A percentile compares a stretch with the other conserved stretches of the same genome.
Conservation (phyloP, 495 filamentous ascomycete genomes). For the Penicillium tannophilum region DNA sequence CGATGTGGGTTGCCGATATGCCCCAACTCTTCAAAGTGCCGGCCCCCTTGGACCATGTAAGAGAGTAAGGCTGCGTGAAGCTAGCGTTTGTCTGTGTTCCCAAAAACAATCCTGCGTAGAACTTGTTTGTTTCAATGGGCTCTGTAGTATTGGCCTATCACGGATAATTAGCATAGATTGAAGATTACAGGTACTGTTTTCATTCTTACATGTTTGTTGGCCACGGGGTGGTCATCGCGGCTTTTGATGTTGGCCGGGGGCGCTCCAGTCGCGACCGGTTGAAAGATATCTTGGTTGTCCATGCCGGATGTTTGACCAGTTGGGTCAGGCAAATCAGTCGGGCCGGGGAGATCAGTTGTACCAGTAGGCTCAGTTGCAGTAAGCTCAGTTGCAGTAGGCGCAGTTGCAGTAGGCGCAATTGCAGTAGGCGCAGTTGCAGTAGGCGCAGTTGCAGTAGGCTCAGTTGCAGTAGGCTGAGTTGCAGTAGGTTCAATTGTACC, state of each 20-base stretch:
- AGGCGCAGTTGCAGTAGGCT: too few species aligned
- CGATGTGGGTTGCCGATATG: conserved; percentile 72
- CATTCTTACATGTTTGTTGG: conserved; percentile 46
- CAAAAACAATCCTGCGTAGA: conserved; percentile 87
- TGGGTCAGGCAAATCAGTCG: not conserved
- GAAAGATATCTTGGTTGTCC: conserved; percentile 49
- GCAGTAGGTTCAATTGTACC: too few species aligned
- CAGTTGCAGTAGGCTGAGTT: too few species aligned
- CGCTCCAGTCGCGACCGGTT: conserved; percentile 61
- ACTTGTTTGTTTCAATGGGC: conserved; percentile 84
- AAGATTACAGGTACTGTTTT: not conserved
- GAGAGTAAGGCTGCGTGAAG: conserved; percentile 85
- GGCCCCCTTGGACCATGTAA: conserved; percentile 73
- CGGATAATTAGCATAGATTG: not conserved
- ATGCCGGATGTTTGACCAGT: conserved; percentile 18
- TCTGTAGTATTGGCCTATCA: conserved; percentile 39
- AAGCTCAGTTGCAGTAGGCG: too few species aligned
- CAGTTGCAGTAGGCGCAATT: too few species aligned
- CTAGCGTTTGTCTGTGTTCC: conserved; percentile 68
- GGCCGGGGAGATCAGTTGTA: not conserved
- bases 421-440: too few species aligned
- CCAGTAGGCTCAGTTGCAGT: too few species aligned
- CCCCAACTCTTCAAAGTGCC: conserved; percentile 73
- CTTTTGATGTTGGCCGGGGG: conserved; percentile 56
- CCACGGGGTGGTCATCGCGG: conserved; percentile 54